Evolutionary conservation across 2,329 filamentous ascomycete genomes (phyloP), one percentile per base, ranked within the genome.

Genomic region (Colletotrichum spinosum): DNA sequence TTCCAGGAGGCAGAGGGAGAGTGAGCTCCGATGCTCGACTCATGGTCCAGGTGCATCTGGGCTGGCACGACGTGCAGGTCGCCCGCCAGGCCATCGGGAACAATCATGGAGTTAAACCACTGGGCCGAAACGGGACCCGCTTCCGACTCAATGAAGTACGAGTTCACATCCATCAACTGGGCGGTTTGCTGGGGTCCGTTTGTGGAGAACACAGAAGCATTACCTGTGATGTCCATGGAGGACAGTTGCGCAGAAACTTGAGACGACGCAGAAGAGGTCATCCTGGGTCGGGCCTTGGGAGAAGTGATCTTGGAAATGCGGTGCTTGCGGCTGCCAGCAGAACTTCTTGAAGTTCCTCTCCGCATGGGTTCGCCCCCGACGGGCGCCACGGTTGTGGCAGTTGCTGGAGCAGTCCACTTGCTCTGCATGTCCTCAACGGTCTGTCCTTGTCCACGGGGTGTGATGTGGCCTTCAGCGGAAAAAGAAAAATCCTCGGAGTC

Each of bases 21-120:
- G 69, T 81, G 78, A 67, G 80, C 81, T 53, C 79, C 73, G 63
- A 86, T 72, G 68, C 78, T 80, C 49, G 81, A 73, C 69, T 86
- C 84, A 74, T 83, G 83, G 71, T 84, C 83, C 71, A 86, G 75
- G 69, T 82, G 81, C 77, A 87, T 84, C 69, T 88, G 84, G 56
- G 82, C 78, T 55, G 86, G 86, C 72, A 86, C 82, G 73, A 88
- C 83, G 69, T 88, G 85, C 71, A 86, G 76, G 67, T 83, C 80
- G 61, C 79, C 70, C 45, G 64, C 80, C 68, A 80, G 77, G 73
- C 77, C 80, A 73, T 81, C 78, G 48, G 78, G 69, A 62, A 76
- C 72, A 69, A 85, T 73, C 74, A 85, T 77, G 52, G 77, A 73
- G 69, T 86, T 79, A 74, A 84, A 86, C 77, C 85, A 81, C 57